These are phyloP conservation scores for Antrodiella citrinella DNA, from an alignment of 768 basidiomycete genomes.

Conservation along the genomic window DNA sequence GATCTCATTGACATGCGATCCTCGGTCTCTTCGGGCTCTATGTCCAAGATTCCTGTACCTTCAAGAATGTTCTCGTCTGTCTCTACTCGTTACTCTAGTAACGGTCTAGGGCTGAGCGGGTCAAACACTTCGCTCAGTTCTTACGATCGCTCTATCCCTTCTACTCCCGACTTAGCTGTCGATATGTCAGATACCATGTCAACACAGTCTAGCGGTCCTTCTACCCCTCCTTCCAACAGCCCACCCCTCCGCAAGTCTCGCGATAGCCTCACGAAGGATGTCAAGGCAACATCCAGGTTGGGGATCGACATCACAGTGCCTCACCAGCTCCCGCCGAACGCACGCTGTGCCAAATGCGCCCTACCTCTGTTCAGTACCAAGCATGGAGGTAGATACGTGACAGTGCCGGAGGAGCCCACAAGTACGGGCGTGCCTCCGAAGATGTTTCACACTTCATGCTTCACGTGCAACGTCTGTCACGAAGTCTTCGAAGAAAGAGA, in stretches of 20 bases:
- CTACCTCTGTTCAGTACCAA: slow-evolving; percentile 47
- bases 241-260: slow-evolving; percentile 18
- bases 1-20: slow-evolving; percentile 18
- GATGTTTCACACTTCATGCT: slow-evolving; percentile 69
- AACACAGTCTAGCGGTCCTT: slow-evolving; percentile 38
- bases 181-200: slow-evolving; percentile 55
- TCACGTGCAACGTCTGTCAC: slow-evolving; percentile 62
- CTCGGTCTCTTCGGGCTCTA: slow-evolving; percentile 9
- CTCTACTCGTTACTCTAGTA: not conserved
- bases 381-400: slow-evolving; percentile 60
- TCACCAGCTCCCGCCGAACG: slow-evolving; percentile 29
- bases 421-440: slow-evolving; percentile 37
- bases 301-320: slow-evolving; percentile 18
- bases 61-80: not conserved
- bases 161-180: slow-evolving; percentile 51
- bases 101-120: not conserved
- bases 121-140: not conserved
- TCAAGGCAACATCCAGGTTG: not conserved
- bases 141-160: slow-evolving; percentile 29
- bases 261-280: slow-evolving; percentile 1
- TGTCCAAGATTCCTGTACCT: slow-evolving; percentile 14
- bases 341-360: slow-evolving; percentile 54
- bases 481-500: slow-evolving; percentile 52
- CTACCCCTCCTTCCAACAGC: slow-evolving; percentile 40
- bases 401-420: slow-evolving; percentile 46